A percentile compares a stretch with the other conserved stretches of the same genome.
These are phyloP conservation scores for Lentinula edodes DNA, from an alignment of 768 basidiomycete genomes.

Conservation along the genomic window DNA sequence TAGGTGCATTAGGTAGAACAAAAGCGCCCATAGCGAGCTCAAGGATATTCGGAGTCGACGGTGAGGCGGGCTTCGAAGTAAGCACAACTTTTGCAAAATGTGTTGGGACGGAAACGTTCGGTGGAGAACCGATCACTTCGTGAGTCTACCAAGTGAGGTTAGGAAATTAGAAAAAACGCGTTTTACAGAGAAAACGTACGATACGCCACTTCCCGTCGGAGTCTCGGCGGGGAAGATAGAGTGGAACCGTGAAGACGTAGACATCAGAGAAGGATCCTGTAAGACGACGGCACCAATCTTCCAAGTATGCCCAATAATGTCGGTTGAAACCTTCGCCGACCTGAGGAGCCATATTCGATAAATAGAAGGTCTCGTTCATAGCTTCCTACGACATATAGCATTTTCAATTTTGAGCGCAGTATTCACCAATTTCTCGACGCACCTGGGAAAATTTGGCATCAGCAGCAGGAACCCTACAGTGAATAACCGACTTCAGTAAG, in stretches of 20 bases:
- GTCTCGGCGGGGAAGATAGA: constrained; percentile 87
- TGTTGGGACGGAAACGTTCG: constrained; percentile 89
- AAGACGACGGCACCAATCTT: constrained; percentile 91
- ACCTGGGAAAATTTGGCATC: constrained; percentile 90
- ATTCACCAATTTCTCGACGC: constrained; percentile 3
- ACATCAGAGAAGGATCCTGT: constrained; percentile 90
- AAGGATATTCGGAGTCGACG: constrained; percentile 58
- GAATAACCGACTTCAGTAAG: not conserved
- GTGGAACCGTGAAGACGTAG: constrained; percentile 94
- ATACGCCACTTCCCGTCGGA: constrained; percentile 94
- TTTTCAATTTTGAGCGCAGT: not conserved
- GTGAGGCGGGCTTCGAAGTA: constrained; percentile 67
- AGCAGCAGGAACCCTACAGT: constrained; percentile 84
- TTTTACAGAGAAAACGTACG: constrained; percentile 42
- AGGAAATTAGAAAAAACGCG: not conserved
- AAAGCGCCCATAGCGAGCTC: constrained; percentile 92
- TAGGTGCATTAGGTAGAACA: constrained; percentile 90
- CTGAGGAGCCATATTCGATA: constrained; percentile 97
- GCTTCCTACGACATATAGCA: constrained; percentile 48
- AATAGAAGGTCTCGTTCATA: constrained; percentile 94
- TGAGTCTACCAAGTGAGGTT: constrained; percentile 52
- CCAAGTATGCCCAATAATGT: constrained; percentile 96
- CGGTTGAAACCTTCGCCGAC: constrained; percentile 97
- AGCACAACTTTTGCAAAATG: constrained; percentile 97
- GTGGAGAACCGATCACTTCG: constrained; percentile 92